Conservation (phyloP, 2,329 filamentous ascomycete genomes). For the Didymella pomorum region DNA sequence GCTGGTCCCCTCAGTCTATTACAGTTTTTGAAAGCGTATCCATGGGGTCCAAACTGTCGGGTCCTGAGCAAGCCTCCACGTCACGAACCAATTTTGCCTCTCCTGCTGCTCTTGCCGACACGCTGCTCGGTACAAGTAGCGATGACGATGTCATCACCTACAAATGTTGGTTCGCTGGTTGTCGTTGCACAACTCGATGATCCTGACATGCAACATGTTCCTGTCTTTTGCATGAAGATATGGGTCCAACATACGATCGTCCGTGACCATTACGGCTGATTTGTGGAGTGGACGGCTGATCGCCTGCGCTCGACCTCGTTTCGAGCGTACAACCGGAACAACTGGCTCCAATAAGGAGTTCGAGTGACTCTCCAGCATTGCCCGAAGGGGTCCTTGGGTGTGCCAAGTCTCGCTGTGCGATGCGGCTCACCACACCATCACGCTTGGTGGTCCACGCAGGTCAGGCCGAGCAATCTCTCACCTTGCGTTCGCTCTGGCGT, state of each 20-base stretch:
- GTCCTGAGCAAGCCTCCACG: constrained; percentile 16
- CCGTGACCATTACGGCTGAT: not conserved
- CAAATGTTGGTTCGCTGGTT: not conserved
- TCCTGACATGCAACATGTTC: not conserved
- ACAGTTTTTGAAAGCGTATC: constrained; percentile 5
- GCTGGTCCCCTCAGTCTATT: not conserved
- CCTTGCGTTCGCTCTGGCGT: not conserved
- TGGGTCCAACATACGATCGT: not conserved
- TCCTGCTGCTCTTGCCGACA: constrained; percentile 2
- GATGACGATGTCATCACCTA: constrained; percentile 1
- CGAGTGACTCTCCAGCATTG: not conserved
- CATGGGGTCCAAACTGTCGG: constrained; percentile 15
- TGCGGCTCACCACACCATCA: not conserved
- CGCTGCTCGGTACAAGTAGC: not conserved
- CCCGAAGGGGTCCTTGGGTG: not conserved
- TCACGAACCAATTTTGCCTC: constrained; percentile 1
- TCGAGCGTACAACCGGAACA: not conserved
- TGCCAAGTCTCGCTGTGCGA: not conserved
- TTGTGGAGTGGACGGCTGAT: not conserved
- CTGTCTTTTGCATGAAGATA: not conserved
- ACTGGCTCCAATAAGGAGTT: not conserved
- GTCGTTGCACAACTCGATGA: not conserved
- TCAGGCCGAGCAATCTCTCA: not conserved
- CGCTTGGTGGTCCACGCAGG: not conserved
- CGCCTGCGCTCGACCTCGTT: not conserved